Percentiles rank a stretch among this genome's conserved stretches.
These are phyloP conservation scores for Aspergillus transmontanensis DNA, from an alignment of 2,329 filamentous ascomycete species.

Conservation along the genomic window DNA sequence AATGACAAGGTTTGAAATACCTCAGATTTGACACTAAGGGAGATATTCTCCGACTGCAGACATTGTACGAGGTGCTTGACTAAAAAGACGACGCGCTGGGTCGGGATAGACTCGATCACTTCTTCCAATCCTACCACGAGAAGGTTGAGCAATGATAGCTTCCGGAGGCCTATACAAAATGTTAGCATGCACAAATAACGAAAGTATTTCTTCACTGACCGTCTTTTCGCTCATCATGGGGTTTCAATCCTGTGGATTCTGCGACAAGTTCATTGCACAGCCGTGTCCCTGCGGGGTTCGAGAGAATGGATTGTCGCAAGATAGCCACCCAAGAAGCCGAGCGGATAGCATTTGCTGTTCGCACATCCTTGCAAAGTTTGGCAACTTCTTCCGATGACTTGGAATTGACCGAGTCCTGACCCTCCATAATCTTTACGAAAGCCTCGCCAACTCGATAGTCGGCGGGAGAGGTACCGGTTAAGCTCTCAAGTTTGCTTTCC, in stretches of 20 bases:
- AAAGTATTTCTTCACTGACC: slow-evolving; percentile 33
- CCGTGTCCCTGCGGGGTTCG: slow-evolving; percentile 51
- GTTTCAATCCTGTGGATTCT: slow-evolving; percentile 58
- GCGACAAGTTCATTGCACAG: slow-evolving; percentile 64
- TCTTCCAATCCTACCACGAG: slow-evolving; percentile 54
- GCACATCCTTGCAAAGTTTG: slow-evolving; percentile 38
- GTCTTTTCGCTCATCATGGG: slow-evolving; percentile 45
- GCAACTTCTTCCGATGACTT: slow-evolving; percentile 35
- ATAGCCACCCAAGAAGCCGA: slow-evolving; percentile 53
- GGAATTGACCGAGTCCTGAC: slow-evolving; percentile 27
- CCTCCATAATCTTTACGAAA: slow-evolving; percentile 44
- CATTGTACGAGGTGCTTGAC: slow-evolving; percentile 76
- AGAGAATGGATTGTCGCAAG: slow-evolving; percentile 52
- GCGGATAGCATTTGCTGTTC: slow-evolving; percentile 47
- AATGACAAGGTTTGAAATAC: slow-evolving; percentile 49
- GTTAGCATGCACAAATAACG: slow-evolving; percentile 19
- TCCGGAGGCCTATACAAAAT: slow-evolving; percentile 43
- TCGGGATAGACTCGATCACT: slow-evolving; percentile 51
- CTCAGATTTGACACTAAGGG: slow-evolving; percentile 38
- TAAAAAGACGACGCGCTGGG: slow-evolving; percentile 76
- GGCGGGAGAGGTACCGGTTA: slow-evolving; percentile 33
- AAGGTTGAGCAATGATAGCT: slow-evolving; percentile 58
- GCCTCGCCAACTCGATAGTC: slow-evolving; percentile 45
- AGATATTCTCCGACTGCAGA: slow-evolving; percentile 63
- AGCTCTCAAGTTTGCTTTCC: slow-evolving; percentile 35